phyloP scores from a whole-genome alignment of 2,329 filamentous ascomycete genomes.

The Stagonosporopsis chrysanthemi region DNA sequence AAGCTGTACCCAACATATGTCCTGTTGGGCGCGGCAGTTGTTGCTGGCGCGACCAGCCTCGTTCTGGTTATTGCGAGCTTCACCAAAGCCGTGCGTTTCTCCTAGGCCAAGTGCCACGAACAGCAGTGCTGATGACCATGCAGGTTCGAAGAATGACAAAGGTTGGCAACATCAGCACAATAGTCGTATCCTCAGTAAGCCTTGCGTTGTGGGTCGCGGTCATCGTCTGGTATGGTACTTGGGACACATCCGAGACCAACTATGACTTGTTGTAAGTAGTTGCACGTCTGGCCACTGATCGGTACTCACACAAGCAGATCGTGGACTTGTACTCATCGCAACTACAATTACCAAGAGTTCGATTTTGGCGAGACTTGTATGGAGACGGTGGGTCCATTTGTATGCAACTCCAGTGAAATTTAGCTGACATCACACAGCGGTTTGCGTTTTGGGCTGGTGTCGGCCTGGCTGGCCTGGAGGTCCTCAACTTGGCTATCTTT shows the following conservation, averaged over 20 bases:
- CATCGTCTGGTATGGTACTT: conserved; percentile 31
- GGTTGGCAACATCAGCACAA: conserved; percentile 27
- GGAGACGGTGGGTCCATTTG: conserved; percentile 23
- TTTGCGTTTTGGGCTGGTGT: conserved; percentile 31
- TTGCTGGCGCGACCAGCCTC: conserved; percentile 23
- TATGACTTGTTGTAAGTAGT: conserved; percentile 27
- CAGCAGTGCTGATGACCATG: neutral
- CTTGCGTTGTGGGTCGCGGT: conserved; percentile 25
- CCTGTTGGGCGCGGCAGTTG: conserved; percentile 20
- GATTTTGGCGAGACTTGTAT: conserved; percentile 25
- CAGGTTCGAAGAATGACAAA: conserved; percentile 31
- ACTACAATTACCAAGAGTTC: conserved; percentile 24
- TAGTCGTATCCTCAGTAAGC: conserved; percentile 24
- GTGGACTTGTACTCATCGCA: conserved; percentile 28
- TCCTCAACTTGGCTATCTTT: conserved; percentile 26
- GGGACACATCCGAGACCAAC: conserved; percentile 29
- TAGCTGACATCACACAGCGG: conserved; percentile 15
- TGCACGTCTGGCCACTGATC: neutral
- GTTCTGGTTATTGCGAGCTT: conserved; percentile 26
- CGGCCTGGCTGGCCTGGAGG: conserved; percentile 24
- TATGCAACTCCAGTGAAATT: no score
- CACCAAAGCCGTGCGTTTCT: conserved; percentile 22
- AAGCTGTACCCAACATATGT: conserved; percentile 26
- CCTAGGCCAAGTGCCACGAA: neutral
- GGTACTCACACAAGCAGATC: conserved; percentile 18